phyloP scores from a whole-genome alignment of 2,329 filamentous ascomycete genomes.

The Aspergillus vadensis region DNA sequence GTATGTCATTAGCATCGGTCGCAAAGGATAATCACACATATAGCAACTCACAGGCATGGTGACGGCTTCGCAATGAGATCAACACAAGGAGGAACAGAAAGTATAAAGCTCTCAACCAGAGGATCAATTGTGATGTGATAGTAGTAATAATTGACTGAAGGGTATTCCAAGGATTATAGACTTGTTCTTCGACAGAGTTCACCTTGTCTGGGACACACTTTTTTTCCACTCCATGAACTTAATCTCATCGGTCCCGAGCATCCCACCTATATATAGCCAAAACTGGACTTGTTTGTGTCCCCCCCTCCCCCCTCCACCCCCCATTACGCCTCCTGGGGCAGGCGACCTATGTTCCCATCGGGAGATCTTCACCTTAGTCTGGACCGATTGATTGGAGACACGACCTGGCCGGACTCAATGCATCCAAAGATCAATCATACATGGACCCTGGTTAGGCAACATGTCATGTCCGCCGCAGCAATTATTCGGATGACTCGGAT shows the following conservation, averaged over 20 bases:
- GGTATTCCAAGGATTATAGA: conserved; percentile 1
- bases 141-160: neutral
- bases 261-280: conserved; percentile 23
- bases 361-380: conserved; percentile 28
- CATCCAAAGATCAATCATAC: conserved; percentile 23
- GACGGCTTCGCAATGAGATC: neutral
- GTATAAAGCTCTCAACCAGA: too few species aligned
- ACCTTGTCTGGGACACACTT: conserved; percentile 6
- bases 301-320: too few species aligned
- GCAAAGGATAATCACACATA: neutral
- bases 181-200: conserved; percentile 13
- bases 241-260: conserved; percentile 12
- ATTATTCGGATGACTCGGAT: conserved; percentile 24
- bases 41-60: conserved; percentile 12
- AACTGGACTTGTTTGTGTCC: too few species aligned
- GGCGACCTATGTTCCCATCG: conserved; percentile 18
- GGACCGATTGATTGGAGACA: conserved; percentile 26
- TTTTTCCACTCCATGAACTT: conserved; percentile 18
- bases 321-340: neutral
- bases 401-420: conserved; percentile 20
- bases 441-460: conserved; percentile 23
- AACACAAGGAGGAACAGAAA: neutral
- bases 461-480: conserved; percentile 22
- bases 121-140: too few species aligned
- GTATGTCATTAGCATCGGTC: neutral